Percentiles rank a stretch among this genome's conserved stretches.
These are phyloP conservation scores for Vicia sativa DNA, from an alignment of 306 rosid genomes.

Conservation along the genomic window DNA sequence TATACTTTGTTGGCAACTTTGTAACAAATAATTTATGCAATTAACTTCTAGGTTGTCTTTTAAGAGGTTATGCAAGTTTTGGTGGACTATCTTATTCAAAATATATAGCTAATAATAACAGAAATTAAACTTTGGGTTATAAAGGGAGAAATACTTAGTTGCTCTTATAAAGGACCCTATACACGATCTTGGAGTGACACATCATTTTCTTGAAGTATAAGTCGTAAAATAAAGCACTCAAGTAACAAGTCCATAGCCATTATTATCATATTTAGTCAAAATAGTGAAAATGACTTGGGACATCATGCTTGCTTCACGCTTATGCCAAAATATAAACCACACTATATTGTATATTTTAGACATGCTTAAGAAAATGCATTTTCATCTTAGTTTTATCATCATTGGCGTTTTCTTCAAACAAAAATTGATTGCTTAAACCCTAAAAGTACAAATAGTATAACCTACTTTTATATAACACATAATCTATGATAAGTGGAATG, in stretches of 20 bases:
- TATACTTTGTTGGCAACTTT: neutral
- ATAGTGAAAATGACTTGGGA: conserved; percentile 21
- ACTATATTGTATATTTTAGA: neutral
- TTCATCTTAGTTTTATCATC: conserved; percentile 18
- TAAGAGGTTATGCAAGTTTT: conserved; percentile 8
- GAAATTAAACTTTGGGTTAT: conserved; percentile 39
- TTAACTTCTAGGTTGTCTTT: conserved; percentile 6
- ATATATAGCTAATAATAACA: conserved; percentile 42
- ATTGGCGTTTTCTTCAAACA: no score
- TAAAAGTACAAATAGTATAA: conserved; percentile 29
- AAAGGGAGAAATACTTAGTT: no score
- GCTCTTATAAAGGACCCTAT: conserved; percentile 38
- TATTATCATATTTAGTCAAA: conserved; percentile 36
- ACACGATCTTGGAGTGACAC: conserved; percentile 32
- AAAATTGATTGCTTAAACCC: conserved; percentile 39
- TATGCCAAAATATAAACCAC: conserved; percentile 33
- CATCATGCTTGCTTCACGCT: conserved; percentile 50
- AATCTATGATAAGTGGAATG: conserved; percentile 41
- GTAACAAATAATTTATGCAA: neutral
- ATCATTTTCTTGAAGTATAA: conserved; percentile 47
- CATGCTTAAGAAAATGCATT: conserved; percentile 27
- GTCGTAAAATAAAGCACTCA: conserved; percentile 40
- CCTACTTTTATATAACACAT: conserved; percentile 32
- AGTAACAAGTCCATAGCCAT: conserved; percentile 16
- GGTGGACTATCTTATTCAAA: conserved; percentile 37